Conservation (phyloP, 2,329 filamentous ascomycete species). For the Xylariales sp. region DNA sequence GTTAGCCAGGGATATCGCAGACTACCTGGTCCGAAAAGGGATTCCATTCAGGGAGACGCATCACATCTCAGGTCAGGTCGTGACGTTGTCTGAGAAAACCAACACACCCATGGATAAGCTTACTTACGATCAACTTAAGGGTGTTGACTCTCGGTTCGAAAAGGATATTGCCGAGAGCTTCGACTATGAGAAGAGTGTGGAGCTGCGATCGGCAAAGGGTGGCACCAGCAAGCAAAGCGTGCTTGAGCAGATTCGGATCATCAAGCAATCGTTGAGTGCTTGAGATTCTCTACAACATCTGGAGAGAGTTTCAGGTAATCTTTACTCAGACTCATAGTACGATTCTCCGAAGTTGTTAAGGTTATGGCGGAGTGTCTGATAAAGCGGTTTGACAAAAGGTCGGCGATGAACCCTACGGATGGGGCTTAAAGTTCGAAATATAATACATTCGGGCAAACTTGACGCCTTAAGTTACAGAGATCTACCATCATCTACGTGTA, state of each 20-base stretch:
- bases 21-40: slow-evolving; percentile 63
- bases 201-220: slow-evolving; percentile 71
- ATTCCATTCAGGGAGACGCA: slow-evolving; percentile 82
- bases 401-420: background rate
- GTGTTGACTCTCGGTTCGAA: slow-evolving; percentile 59
- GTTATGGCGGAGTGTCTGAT: too few species aligned
- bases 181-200: slow-evolving; percentile 78
- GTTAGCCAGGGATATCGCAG: slow-evolving; percentile 69
- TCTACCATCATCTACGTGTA: slow-evolving; percentile 3
- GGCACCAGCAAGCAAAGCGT: slow-evolving; percentile 71
- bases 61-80: slow-evolving; percentile 71
- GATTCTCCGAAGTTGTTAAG: too few species aligned
- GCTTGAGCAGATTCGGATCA: slow-evolving; percentile 55
- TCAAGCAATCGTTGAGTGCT: slow-evolving; percentile 32
- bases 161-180: slow-evolving; percentile 67
- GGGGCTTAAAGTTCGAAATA: background rate
- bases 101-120: slow-evolving; percentile 68
- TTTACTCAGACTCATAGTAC: too few species aligned
- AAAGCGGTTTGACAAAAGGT: background rate
- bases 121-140: slow-evolving; percentile 60
- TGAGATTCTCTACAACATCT: slow-evolving; percentile 6
- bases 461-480: background rate
- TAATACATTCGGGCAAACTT: background rate
- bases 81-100: slow-evolving; percentile 66
- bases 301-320: too few species aligned